These are phyloP conservation scores for Fraxinus ornus DNA, from an alignment of 305 asterid genomes.

Conservation along the genomic window DNA sequence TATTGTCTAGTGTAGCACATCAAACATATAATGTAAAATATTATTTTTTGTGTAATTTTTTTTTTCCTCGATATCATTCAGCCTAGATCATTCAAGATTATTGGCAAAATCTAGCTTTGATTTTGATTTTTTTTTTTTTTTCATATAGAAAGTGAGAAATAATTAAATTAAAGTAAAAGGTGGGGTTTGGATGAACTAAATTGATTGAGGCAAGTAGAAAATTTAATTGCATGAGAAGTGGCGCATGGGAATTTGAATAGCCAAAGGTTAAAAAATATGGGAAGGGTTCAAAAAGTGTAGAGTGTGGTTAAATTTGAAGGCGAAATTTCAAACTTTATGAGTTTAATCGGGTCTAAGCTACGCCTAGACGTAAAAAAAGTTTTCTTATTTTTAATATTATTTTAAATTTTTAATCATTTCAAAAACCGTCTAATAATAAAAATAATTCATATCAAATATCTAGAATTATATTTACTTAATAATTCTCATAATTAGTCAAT, in stretches of 20 bases:
- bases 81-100: neutral
- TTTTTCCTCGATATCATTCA: neutral
- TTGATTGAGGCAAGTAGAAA: neutral
- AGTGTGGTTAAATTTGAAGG: too few species aligned
- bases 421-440: too few species aligned
- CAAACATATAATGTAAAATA: neutral
- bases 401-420: too few species aligned
- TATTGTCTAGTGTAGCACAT: neutral
- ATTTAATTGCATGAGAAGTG: constrained; percentile 38
- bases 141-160: neutral
- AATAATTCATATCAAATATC: too few species aligned
- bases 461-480: too few species aligned
- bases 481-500: too few species aligned
- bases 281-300: neutral
- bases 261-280: constrained; percentile 29
- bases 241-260: constrained; percentile 55
- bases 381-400: too few species aligned
- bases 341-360: too few species aligned
- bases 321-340: too few species aligned
- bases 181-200: neutral
- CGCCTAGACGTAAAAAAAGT: too few species aligned
- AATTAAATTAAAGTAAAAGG: neutral
- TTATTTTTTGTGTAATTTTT: neutral
- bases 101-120: neutral
- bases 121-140: neutral